phyloP scores from a whole-genome alignment of 371 early-diverging fungal genomes.

The Blakeslea trispora region DNA sequence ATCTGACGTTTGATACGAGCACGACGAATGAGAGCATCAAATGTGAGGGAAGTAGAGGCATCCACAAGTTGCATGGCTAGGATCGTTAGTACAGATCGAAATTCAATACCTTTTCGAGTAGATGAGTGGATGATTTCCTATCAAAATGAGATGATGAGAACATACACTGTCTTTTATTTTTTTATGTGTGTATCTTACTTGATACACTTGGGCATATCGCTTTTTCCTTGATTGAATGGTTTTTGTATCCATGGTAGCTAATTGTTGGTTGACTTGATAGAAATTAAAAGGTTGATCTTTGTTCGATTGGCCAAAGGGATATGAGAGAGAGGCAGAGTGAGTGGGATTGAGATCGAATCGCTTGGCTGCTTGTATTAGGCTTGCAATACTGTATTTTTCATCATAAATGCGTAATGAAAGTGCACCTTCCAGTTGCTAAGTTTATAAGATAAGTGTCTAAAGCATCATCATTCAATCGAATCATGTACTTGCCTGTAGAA shows the following conservation, averaged over 20 bases:
- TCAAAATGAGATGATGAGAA: conserved; percentile 1
- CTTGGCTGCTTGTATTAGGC: conserved; percentile 34
- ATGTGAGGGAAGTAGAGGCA: conserved; percentile 49
- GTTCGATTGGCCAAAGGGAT: conserved; percentile 11
- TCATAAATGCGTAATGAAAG: conserved; percentile 48
- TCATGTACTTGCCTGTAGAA: conserved; percentile 41
- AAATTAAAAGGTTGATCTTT: conserved; percentile 34
- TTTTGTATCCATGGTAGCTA: conserved; percentile 39
- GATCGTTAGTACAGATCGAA: conserved; percentile 47
- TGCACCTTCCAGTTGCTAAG: conserved; percentile 44
- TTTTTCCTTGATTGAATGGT: conserved; percentile 35
- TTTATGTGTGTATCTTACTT: no score
- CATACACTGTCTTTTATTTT: background rate
- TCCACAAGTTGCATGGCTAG: conserved; percentile 51
- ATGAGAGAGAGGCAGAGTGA: conserved; percentile 23
- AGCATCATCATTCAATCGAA: no score
- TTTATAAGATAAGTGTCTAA: no score
- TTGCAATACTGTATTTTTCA: conserved; percentile 33
- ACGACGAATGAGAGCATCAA: conserved; percentile 34
- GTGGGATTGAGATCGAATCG: conserved; percentile 24
- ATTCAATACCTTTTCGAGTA: conserved; percentile 41
- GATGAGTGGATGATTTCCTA: conserved; percentile 31
- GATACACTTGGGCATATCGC: conserved; percentile 43
- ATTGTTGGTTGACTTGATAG: conserved; percentile 27
- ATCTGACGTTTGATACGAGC: conserved; percentile 33